Base-by-base conservation (phyloP, 2,329 filamentous ascomycete species). In the Neospermospora avenae region DNA sequence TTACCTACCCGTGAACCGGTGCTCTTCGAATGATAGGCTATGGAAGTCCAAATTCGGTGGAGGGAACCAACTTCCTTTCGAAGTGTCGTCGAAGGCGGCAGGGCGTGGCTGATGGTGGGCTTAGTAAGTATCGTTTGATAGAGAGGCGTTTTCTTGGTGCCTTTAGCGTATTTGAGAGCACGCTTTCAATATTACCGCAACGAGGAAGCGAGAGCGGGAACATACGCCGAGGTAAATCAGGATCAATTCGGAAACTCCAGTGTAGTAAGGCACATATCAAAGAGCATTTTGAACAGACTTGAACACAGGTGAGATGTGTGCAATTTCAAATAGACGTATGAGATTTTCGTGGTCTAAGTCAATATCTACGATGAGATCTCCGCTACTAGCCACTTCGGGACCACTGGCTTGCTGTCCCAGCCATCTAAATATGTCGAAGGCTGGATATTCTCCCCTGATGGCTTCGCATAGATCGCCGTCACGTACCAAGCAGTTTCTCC, bases 401-500 rank as follows among this genome's bases (percentile, higher is more conserved):
- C 72, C 31, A 66, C 72, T 6, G 87, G 86, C 60, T 77, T 78
- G 62, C 75, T 77, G 46, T 82, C 78, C 87, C 87, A 90, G 11
- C 82, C 82, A 64, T 80, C 75, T 54, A 84, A 76, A 76, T 85
- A 89, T 57, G 72, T 77, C 60, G 76, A 73, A 66, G 75, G 79
- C 66, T 78, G 77, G 1, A 84, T 78, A 22, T 81, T 79, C 20
- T 78, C 75, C 10, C 79, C 80, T 6, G 78, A 77, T 0, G 88
- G 88, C 73, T 89, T 80, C 18, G 87, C 89, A 75, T 88, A 92
- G 31, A 93, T 83, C 3, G 81, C 89, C 11, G 85, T 86, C 3
- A 88, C 80, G 70, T 90, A 89, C 86, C 86, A 90, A 39, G 77
- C 79, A 28, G 77, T 80, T 67, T 83, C 77, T 0, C 83, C 86